Conservation (phyloP, 139 green algal genomes). For the Chlamydomonas incerta region DNA sequence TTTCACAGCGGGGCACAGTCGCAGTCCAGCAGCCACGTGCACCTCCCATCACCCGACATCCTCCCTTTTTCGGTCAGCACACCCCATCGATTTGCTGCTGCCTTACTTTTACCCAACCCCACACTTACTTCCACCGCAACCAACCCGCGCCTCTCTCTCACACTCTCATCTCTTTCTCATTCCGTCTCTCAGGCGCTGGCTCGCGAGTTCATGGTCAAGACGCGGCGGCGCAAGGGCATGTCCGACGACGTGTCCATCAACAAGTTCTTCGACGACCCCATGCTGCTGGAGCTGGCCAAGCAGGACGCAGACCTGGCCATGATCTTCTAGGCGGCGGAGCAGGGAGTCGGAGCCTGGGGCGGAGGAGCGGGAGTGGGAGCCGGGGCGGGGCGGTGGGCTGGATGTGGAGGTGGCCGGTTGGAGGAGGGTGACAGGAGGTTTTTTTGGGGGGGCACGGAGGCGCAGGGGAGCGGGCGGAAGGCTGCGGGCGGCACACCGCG, state of each 20-base stretch:
- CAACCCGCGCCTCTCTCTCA: neutral
- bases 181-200: constrained; percentile 59
- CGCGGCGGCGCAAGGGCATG: constrained; percentile 93
- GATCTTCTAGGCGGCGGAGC: constrained; percentile 66
- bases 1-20: constrained; percentile 22
- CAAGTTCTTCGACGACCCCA: constrained; percentile 98
- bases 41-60: too few species aligned
- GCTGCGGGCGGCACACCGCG: too few species aligned
- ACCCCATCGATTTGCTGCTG: neutral
- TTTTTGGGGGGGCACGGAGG: too few species aligned
- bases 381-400: too few species aligned
- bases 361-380: too few species aligned
- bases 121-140: too few species aligned
- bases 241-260: constrained; percentile 95
- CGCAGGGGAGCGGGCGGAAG: too few species aligned
- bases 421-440: too few species aligned
- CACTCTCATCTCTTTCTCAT: neutral
- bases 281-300: constrained; percentile 93
- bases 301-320: constrained; percentile 88
- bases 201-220: constrained; percentile 98
- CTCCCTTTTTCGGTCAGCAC: too few species aligned
- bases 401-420: too few species aligned
- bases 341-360: too few species aligned
- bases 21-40: neutral
- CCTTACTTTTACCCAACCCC: too few species aligned